A percentile compares a stretch with the other conserved stretches of the same genome.
phyloP scores from a whole-genome alignment of 2,329 filamentous ascomycete species.

The Periconia macrospinosa region DNA sequence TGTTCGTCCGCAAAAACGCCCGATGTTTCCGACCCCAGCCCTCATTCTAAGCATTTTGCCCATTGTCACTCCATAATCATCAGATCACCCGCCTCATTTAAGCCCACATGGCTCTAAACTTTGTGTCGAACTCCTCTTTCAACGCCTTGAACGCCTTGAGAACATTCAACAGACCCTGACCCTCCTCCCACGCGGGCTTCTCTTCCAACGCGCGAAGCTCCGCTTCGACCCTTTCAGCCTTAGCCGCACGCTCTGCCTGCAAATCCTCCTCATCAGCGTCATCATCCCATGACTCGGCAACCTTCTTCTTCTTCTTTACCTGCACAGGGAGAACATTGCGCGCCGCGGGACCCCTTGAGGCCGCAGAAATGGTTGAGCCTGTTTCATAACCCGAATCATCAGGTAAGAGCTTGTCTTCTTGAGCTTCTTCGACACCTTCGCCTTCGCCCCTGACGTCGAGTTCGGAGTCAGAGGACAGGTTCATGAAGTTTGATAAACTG shows the following conservation, averaged over 20 bases:
- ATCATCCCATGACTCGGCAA: constrained; percentile 46
- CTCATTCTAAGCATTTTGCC: no score
- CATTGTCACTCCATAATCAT: no score
- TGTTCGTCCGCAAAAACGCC: background rate
- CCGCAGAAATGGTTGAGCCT: constrained; percentile 25
- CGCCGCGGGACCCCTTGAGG: constrained; percentile 26
- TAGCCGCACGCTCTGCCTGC: constrained; percentile 30
- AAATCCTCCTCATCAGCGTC: constrained; percentile 42
- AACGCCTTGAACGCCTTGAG: constrained; percentile 61
- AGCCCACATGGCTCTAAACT: constrained; percentile 65
- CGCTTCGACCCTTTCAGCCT: constrained; percentile 29
- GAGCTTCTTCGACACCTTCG: constrained; percentile 52
- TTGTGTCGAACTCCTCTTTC: constrained; percentile 63
- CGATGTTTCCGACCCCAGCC: background rate
- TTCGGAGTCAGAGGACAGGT: constrained; percentile 49
- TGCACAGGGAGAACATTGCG: constrained; percentile 32
- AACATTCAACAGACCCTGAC: constrained; percentile 57
- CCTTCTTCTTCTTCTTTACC: constrained; percentile 45
- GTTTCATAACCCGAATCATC: constrained; percentile 30
- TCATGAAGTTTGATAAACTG: constrained; percentile 61
- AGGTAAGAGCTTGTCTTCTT: constrained; percentile 43
- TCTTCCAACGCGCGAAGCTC: constrained; percentile 21
- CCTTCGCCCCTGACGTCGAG: constrained; percentile 55
- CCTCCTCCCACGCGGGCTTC: constrained; percentile 47
- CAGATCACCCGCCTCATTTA: constrained; percentile 27